Evolutionary conservation across 2,329 filamentous ascomycete genomes (phyloP), one percentile per base, ranked within the genome.

Genomic region (Botrytis tulipae): DNA sequence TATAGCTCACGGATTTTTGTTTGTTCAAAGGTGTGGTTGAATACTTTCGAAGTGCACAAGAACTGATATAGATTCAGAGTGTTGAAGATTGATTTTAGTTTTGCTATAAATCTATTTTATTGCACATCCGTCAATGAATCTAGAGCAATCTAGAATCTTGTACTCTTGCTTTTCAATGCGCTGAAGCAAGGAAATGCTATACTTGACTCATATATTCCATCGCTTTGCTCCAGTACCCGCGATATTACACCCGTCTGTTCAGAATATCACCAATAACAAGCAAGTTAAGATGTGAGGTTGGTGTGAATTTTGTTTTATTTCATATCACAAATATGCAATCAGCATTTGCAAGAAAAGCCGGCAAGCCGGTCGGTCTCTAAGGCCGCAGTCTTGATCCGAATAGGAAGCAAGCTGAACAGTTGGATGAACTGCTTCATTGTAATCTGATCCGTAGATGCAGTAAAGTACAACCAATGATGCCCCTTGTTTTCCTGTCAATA

Each of bases 311-410:
- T 68, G 48, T 54, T 57, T 57, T n/a, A 54, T 54, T 68, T 68
- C 16, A 68, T 57, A 16, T 68, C 67, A 70, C 67, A 46, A 25
- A 60, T 35, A 35, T 70, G 67, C 54, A 59, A 20, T 70, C n/a
- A 75, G 72, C 75, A 76, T 63, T 76, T 75, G 74, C 74, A 77
- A 54, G 65, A 74, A 70, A 89, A 90, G 89, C 89, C 89, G 89
- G 89, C 89, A 88, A 81, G 89, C 89, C 89, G 89, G 89, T 91
- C 89, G 89, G 89, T 88, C 89, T 91, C 89, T 91, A 83, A 90
- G 89, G 89, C 89, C 89, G 89, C 83, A 85, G 88, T 68, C 70
- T 89, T 88, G 84, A 86, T 86, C 87, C 82, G 85, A 85, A 83
- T 60, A 32, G 79, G 79, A 80, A 73, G 81, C 81, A 85, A 85